Percentiles rank a stretch among this genome's conserved stretches.
phyloP scores from a whole-genome alignment of 2,329 filamentous ascomycete genomes.

The Calonectria pseudoturangicola region DNA sequence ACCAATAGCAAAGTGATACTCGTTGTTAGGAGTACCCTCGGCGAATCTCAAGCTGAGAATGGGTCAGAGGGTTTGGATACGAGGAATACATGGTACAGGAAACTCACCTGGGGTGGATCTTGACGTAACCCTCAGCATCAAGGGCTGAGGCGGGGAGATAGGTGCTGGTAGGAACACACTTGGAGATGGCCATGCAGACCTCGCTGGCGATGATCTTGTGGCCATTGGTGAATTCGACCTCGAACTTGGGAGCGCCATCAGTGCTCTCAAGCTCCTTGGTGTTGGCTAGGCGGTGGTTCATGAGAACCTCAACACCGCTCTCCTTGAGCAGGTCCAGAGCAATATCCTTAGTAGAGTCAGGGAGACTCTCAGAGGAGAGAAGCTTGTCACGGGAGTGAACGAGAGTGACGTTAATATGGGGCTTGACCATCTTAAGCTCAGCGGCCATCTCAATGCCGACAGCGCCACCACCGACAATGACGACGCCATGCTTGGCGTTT shows the following conservation, averaged over 20 bases:
- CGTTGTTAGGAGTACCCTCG: slow-evolving; percentile 71
- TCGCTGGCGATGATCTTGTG: slow-evolving; percentile 76
- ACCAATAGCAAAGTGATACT: slow-evolving; percentile 80
- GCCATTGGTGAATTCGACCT: slow-evolving; percentile 77
- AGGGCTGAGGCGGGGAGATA: slow-evolving; percentile 77
- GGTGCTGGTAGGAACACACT: slow-evolving; percentile 75
- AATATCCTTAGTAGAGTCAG: slow-evolving; percentile 80
- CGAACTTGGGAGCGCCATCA: slow-evolving; percentile 64
- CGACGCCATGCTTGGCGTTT: slow-evolving; percentile 74
- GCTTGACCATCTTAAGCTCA: slow-evolving; percentile 82
- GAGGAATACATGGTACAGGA: neutral
- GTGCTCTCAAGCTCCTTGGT: slow-evolving; percentile 66
- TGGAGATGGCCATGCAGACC: slow-evolving; percentile 82
- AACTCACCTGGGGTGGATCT: slow-evolving; percentile 73
- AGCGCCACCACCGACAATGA: slow-evolving; percentile 85
- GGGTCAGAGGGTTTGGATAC: neutral
- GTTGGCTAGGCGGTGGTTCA: slow-evolving; percentile 74
- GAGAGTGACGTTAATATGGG: slow-evolving; percentile 80
- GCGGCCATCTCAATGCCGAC: slow-evolving; percentile 90
- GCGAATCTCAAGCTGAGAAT: slow-evolving; percentile 72
- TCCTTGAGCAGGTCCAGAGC: slow-evolving; percentile 76
- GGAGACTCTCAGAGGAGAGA: slow-evolving; percentile 83
- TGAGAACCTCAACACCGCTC: slow-evolving; percentile 78
- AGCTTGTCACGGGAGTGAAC: slow-evolving; percentile 83
- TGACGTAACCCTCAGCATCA: slow-evolving; percentile 79